These are phyloP conservation scores for Mortierella sp. DNA, from an alignment of 371 early-diverging fungal genomes.

Conservation along the genomic window DNA sequence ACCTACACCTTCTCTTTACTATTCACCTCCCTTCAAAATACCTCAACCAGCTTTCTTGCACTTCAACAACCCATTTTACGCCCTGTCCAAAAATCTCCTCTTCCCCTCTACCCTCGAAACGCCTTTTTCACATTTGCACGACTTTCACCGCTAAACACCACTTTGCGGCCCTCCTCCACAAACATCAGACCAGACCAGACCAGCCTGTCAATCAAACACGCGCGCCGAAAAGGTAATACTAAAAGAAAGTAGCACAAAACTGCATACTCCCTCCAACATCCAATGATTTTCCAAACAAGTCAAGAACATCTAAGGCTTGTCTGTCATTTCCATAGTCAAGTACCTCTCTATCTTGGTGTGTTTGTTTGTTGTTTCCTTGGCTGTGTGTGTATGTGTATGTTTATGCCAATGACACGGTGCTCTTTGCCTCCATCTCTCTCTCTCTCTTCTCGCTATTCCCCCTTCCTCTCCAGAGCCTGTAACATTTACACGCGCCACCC, in stretches of 20 bases:
- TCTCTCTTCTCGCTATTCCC: neutral
- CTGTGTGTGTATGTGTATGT: neutral
- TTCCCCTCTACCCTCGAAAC: neutral
- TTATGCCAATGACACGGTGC: neutral
- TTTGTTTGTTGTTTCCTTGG: neutral
- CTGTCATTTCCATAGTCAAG: neutral
- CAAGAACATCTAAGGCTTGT: neutral
- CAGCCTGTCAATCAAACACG: constrained; percentile 13
- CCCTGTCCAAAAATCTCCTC: neutral
- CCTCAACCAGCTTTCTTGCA: neutral
- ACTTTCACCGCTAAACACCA: neutral
- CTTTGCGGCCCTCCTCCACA: neutral
- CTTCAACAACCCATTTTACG: neutral
- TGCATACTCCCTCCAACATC: neutral
- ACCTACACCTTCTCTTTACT: neutral
- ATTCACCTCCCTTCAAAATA: neutral
- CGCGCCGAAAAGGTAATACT: constrained; percentile 8
- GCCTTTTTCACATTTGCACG: neutral
- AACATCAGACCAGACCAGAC: neutral
- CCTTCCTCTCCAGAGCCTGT: neutral
- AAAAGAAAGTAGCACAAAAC: neutral
- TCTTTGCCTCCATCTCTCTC: neutral
- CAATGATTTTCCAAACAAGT: neutral
- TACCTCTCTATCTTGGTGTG: neutral
- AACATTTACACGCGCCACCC: constrained; percentile 9